Evolutionary conservation across 2,329 filamentous ascomycete species (phyloP).

Genomic region (Ophiostoma perfectum): DNA sequence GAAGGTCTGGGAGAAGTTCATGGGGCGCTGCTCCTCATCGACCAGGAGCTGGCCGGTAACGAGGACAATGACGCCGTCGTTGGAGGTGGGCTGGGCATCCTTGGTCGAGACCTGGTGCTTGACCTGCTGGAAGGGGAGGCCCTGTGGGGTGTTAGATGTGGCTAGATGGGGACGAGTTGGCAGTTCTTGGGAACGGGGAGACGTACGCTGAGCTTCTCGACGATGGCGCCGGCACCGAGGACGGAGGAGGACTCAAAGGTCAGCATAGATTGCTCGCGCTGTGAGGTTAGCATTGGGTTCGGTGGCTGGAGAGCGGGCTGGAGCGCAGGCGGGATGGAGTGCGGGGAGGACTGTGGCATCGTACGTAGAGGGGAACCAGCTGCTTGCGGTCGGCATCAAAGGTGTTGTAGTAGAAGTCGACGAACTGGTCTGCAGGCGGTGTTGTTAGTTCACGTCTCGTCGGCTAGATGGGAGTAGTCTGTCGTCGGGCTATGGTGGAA

Average conservation of each 20-base stretch:
- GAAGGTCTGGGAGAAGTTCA: constrained; percentile 89
- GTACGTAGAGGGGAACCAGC: constrained; percentile 74
- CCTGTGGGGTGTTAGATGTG: constrained; percentile 40
- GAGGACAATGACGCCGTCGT: constrained; percentile 72
- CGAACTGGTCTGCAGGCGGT: constrained; percentile 68
- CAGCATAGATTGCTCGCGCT: constrained; percentile 84
- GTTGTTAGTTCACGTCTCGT: neutral
- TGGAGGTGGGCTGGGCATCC: constrained; percentile 73
- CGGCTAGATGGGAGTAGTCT: neutral
- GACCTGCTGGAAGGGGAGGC: constrained; percentile 74
- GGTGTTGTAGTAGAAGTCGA: constrained; percentile 81
- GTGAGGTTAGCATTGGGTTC: constrained; percentile 15
- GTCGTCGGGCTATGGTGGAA: neutral
- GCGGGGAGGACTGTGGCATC: constrained; percentile 31
- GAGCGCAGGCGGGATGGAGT: neutral
- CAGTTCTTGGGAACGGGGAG: neutral
- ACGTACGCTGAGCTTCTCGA: constrained; percentile 72
- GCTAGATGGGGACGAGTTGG: no score
- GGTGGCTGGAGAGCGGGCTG: neutral
- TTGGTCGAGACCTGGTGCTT: constrained; percentile 70
- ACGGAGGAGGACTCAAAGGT: constrained; percentile 75
- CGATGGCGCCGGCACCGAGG: constrained; percentile 60
- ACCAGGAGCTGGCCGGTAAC: constrained; percentile 84
- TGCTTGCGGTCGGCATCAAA: constrained; percentile 68
- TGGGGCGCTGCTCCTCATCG: constrained; percentile 76